These are phyloP conservation scores for Xylaria bambusicola DNA, from an alignment of 495 filamentous ascomycete genomes.

Conservation along the genomic window DNA sequence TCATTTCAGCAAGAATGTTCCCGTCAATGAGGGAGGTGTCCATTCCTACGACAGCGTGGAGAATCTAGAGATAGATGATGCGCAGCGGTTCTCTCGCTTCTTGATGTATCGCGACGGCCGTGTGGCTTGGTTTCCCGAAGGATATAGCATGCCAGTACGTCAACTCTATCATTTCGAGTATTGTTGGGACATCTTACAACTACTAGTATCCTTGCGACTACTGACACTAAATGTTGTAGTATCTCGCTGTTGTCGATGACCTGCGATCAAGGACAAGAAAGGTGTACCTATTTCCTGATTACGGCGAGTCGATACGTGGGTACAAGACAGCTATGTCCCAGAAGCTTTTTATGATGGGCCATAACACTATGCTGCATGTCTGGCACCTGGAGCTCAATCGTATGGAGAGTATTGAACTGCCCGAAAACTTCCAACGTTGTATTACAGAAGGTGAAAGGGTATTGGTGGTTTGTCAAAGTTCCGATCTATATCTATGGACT, in stretches of 20 bases:
- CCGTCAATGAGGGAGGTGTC: conserved; percentile 27
- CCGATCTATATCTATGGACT: conserved; percentile 31
- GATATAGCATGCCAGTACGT: conserved; percentile 26
- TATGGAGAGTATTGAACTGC: conserved; percentile 24
- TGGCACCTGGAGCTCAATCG: conserved; percentile 34
- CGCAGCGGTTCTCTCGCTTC: conserved; percentile 27
- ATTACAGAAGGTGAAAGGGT: conserved; percentile 29
- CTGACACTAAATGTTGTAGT: conserved; percentile 2
- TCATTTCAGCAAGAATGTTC: conserved; percentile 25
- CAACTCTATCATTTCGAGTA: not conserved
- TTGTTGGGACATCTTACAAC: not conserved
- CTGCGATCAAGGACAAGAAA: conserved; percentile 30
- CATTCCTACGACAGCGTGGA: conserved; percentile 30
- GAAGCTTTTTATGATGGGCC: conserved; percentile 32
- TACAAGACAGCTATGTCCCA: conserved; percentile 33
- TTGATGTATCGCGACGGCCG: conserved; percentile 33
- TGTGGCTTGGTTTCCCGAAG: conserved; percentile 35
- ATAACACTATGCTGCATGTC: conserved; percentile 23
- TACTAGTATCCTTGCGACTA: not conserved
- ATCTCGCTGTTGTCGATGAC: conserved; percentile 33
- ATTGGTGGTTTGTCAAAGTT: conserved; percentile 26
- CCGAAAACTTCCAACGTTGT: conserved; percentile 28
- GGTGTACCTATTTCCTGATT: conserved; percentile 28
- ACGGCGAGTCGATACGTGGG: conserved; percentile 19
- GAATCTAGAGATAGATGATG: conserved; percentile 22